These are phyloP conservation scores for Pseudophaeomoniella oleicola DNA, from an alignment of 2,329 filamentous ascomycete species.

Conservation along the genomic window DNA sequence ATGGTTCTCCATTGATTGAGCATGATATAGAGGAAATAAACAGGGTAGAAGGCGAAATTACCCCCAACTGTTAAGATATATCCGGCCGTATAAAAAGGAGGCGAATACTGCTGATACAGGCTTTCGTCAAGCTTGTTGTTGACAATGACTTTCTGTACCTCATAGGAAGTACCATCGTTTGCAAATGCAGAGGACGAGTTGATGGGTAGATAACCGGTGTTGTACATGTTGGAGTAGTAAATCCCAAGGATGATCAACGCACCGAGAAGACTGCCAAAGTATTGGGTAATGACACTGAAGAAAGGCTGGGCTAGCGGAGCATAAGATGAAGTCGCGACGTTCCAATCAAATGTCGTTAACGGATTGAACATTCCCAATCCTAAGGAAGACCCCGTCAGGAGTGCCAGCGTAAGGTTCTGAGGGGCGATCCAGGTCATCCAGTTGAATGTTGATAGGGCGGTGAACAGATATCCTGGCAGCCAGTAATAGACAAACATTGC, in stretches of 20 bases:
- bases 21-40: not conserved
- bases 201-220: constrained; percentile 15
- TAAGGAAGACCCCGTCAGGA: not conserved
- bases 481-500: constrained; percentile 22
- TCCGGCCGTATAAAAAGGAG: not conserved
- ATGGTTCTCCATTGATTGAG: not conserved
- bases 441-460: constrained; percentile 16
- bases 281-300: constrained; percentile 14
- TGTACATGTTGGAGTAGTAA: constrained; percentile 18
- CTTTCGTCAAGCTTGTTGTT: not conserved
- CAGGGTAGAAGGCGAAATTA: not conserved
- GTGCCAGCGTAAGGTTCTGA: constrained; percentile 10
- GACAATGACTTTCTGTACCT: constrained; percentile 4
- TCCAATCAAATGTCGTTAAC: constrained; percentile 42
- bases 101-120: not conserved
- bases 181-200: constrained; percentile 16
- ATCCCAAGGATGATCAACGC: constrained; percentile 18
- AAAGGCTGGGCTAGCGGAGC: constrained; percentile 21
- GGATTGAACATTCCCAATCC: constrained; percentile 21
- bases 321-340: constrained; percentile 18
- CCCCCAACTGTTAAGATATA: not conserved
- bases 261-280: constrained; percentile 16
- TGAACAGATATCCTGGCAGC: constrained; percentile 17
- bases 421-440: constrained; percentile 32
- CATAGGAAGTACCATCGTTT: constrained; percentile 5